These are phyloP conservation scores for Cymbidium sinense DNA, from an alignment of 106 monocot species.

Conservation along the genomic window DNA sequence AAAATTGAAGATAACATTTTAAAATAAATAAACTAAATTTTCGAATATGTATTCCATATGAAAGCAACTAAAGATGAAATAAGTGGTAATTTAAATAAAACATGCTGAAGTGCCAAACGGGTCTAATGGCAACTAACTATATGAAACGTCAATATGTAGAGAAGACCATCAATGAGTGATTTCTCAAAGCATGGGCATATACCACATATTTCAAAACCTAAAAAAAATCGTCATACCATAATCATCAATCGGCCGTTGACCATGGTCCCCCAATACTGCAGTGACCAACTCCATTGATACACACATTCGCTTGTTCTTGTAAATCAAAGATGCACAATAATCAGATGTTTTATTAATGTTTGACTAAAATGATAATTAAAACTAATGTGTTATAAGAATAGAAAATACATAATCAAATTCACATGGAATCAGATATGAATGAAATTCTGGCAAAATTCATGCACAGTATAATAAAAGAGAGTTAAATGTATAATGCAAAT, in stretches of 20 bases:
- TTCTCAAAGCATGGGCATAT: neutral
- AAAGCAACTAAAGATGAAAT: neutral
- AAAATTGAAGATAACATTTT: neutral
- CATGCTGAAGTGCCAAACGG: neutral
- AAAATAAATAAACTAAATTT: neutral
- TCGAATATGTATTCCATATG: neutral
- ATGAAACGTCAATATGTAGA: neutral
- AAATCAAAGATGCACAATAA: constrained; percentile 1
- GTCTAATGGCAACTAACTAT: neutral
- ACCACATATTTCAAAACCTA: neutral
- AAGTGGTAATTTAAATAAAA: neutral
- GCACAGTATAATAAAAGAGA: neutral
- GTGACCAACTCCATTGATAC: constrained; percentile 98
- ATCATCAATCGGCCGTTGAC: constrained; percentile 94
- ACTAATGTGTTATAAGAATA: neutral
- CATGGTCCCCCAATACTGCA: constrained; percentile 96
- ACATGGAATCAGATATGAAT: neutral
- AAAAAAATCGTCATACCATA: constrained; percentile 56
- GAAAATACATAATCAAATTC: constrained; percentile 1
- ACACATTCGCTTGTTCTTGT: constrained; percentile 66
- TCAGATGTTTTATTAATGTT: neutral
- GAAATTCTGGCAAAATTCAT: neutral
- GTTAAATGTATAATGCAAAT: neutral
- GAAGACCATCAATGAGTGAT: neutral
- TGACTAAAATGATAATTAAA: neutral